Base-by-base conservation (phyloP, 2,329 filamentous ascomycete species). In the Ceratocystis albifundus region DNA sequence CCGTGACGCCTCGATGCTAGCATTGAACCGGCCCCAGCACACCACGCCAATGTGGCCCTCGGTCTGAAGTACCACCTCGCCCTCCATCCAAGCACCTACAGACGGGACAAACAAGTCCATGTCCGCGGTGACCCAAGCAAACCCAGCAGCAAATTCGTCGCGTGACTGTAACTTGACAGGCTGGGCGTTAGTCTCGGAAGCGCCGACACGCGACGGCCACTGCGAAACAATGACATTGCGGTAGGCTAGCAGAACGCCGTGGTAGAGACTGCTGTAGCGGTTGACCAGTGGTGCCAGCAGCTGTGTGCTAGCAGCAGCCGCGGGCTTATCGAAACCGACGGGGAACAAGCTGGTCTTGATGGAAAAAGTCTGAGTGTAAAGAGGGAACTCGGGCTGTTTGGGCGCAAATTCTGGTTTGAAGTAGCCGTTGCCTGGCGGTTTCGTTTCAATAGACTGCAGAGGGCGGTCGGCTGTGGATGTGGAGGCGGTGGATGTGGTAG, bases 21-120 rank as follows among this genome's bases (percentile, higher is more conserved):
- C 89, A 71, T 94, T 96, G 80, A 97, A 97, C 70, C 90, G 84
- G 74, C 93, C 93, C 77, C 90, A 92, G 74, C 90, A 94, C 10
- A 95, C 85, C 2, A 96, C 83, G 22, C 93, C 92, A 5, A 99
- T 81, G 73, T 96, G 90, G 5, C 90, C 90, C 71, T 94, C 89
- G 61, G 88, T 93, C 73, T 96, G 90, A 36, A 96, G 80, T 72
- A 93, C 94, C 66, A 96, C 83, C 70, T 82, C 86, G 10, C 90
- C 94, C 70, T 92, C 87, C 73, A 97, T 82, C 75, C 82, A 85
- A 7, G 86, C 84, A 45, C 89, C 89, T 59, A 84, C 83, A 65
- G 81, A 79, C 0, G 94, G 93, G 41, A 88, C 83, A 74, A 96
- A 95, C 20, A 97, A 78, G 57, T 95, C 80, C 69, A 96, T 88